Evolutionary conservation across 352 stramenopile species (phyloP), one percentile per base, ranked within the genome.

Genomic region (Globisporangium uncinulatum): DNA sequence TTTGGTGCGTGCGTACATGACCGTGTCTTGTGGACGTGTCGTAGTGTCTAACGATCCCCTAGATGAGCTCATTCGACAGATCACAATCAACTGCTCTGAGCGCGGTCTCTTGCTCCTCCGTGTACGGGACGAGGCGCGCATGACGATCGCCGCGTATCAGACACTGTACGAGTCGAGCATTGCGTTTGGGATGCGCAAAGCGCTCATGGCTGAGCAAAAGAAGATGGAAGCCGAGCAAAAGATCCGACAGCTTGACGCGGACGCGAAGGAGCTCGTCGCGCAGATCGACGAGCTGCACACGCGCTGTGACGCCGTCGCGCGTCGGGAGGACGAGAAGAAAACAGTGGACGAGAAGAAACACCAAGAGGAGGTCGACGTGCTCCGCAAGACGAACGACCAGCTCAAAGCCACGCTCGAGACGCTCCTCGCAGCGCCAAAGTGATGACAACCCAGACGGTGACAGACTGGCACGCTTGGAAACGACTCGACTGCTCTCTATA

Each of bases 61-160:
- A 92, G 89, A 97, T 57, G 90, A 97, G 50, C 59, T 97, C 39
- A 97, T 97, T 52, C 76, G 89, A 8, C 91, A 97, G 71, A 92
- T 97, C 58, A 97, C 91, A 0, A 96, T 97, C 66, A 96, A 97
- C 64, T 97, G 90, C 66, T 90, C 86, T 0, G 89, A 97, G 65
- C 79, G 90, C 14, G 90, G 91, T 11, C 64, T 97, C 34, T 67
- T 98, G 39, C 66, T 97, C 36, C 69, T 97, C 48, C 82, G 89
- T 13, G 89, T 97, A 36, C 77, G 92, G 31, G 89, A 97, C 61
- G 91, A 97, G 61, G 89, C 92, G 39, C 76, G 87, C 15, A 97
- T 97, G 89, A 97, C 88, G 4, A 96, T 97, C 61, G 82, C 86
- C 14, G 88, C 91, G 14, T 98, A 97, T 59, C 87, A 97, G 69